These are phyloP conservation scores for Pythium plurisporium DNA, from an alignment of 352 stramenopile species.

Conservation along the genomic window DNA sequence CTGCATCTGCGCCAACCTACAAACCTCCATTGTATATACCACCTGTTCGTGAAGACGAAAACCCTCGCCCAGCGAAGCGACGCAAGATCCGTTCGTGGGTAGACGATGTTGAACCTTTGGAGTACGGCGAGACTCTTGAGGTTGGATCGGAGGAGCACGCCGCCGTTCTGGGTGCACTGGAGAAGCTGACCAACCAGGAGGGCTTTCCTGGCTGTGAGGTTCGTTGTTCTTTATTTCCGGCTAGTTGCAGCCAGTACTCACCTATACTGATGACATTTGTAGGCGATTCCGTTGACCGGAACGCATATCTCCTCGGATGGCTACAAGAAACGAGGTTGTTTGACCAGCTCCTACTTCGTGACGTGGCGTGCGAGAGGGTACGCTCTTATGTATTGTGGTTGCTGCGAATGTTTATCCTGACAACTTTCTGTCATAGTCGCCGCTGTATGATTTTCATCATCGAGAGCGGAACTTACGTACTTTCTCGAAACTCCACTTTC, in stretches of 20 bases:
- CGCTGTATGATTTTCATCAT: constrained; percentile 76
- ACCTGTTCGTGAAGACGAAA: constrained; percentile 47
- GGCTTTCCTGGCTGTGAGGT: constrained; percentile 85
- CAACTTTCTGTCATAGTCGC: constrained; percentile 30
- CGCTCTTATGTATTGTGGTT: neutral
- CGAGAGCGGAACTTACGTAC: constrained; percentile 65
- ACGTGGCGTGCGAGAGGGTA: constrained; percentile 82
- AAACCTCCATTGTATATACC: constrained; percentile 71
- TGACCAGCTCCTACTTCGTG: constrained; percentile 81
- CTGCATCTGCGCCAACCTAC: constrained; percentile 36
- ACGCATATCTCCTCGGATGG: constrained; percentile 74
- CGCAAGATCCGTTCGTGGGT: constrained; percentile 87
- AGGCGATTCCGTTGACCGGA: constrained; percentile 83
- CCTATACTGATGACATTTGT: neutral
- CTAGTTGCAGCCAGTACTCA: neutral
- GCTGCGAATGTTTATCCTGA: neutral
- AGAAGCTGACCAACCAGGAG: constrained; percentile 65
- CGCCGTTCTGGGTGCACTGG: constrained; percentile 42
- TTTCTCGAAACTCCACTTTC: constrained; percentile 80
- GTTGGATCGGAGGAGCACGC: constrained; percentile 62
- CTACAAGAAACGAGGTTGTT: constrained; percentile 61
- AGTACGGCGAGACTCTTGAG: constrained; percentile 56
- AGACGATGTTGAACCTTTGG: constrained; percentile 65
- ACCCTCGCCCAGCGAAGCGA: constrained; percentile 53
- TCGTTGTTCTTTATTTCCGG: neutral